These are phyloP conservation scores for Lasiodiplodia sp. DNA, from an alignment of 2,329 filamentous ascomycete species.

Conservation along the genomic window DNA sequence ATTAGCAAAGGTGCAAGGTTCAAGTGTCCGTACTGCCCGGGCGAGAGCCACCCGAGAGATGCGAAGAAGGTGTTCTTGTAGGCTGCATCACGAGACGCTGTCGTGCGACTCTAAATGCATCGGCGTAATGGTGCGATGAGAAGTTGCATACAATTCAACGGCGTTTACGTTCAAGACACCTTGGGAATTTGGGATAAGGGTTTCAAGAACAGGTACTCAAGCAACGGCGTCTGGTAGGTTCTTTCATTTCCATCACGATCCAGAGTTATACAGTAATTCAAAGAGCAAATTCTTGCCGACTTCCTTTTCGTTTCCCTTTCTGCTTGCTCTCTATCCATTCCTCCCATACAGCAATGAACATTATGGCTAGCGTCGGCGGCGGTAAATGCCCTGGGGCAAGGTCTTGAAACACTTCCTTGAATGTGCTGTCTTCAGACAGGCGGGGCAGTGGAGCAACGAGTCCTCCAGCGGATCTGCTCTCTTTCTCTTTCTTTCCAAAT, in stretches of 20 bases:
- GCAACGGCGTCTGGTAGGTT: slow-evolving; percentile 20
- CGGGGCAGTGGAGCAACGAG: neutral
- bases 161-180: slow-evolving; percentile 13
- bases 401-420: neutral
- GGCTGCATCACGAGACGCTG: slow-evolving; percentile 5
- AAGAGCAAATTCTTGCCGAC: neutral
- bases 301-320: neutral
- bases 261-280: slow-evolving; percentile 19
- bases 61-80: slow-evolving; percentile 76
- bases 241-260: slow-evolving; percentile 1
- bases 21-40: slow-evolving; percentile 97
- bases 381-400: neutral
- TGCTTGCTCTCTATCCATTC: neutral
- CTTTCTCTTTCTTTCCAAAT: neutral
- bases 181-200: slow-evolving; percentile 11
- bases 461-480: neutral
- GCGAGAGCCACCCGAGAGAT: slow-evolving; percentile 78
- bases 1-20: slow-evolving; percentile 81
- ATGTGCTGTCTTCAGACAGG: neutral
- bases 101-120: slow-evolving; percentile 15
- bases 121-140: slow-evolving; percentile 11
- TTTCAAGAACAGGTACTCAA: neutral
- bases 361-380: neutral
- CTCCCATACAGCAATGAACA: neutral
- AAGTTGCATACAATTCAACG: slow-evolving; percentile 12